Evolutionary conservation across 805 yeast genomes (phyloP), one percentile per base, ranked within the genome.

Genomic region (Starmerella davenportii): DNA sequence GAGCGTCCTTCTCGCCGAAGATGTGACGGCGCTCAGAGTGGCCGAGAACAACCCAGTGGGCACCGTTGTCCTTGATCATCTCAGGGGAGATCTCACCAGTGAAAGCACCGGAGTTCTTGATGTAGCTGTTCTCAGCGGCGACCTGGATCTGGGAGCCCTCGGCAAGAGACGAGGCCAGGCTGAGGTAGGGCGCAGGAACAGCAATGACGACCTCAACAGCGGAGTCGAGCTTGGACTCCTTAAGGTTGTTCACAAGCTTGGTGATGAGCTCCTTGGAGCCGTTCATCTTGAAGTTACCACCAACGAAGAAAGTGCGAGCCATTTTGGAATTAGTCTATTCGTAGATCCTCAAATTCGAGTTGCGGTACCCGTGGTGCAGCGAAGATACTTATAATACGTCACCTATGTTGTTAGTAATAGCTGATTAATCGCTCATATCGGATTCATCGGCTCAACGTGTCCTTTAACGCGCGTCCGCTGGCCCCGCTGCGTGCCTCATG

Each of bases 231-330:
- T 72, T 67, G 49, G 92, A 78, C 39, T 64, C 59, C 72, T 87
- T 87, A 59, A 90, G 72, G 66, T 74, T 68, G 49, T 74, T 85
- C 47, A 87, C 77, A 58, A 90, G 85, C 52, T 72, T 65, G 61
- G 74, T 72, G 63, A 90, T 79, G 53, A 90, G 78, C 54, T 70
- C 72, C 65, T 76, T 76, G 59, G 93, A 67, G 60, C 98, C 98
- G 73, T 90, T 90, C 81, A 90, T 77, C 67, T 90, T 90, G 74
- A 90, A 87, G 84, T 90, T 90, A 58, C 98, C 98, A 55, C 98
- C 98, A 59, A 90, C 94, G 64, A 90, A 85, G 69, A 87, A 90
- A 64, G 70, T 72, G 66, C 93, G 79, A 61, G 93, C 76, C 93
- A 50, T 50, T 35, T 27, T 42, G 33, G 21, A 25, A 19, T 20